Percentiles rank a stretch among this genome's conserved stretches.
Evolutionary conservation across 345 rosid species (phyloP).

Genomic region (Conringia planisiliqua): DNA sequence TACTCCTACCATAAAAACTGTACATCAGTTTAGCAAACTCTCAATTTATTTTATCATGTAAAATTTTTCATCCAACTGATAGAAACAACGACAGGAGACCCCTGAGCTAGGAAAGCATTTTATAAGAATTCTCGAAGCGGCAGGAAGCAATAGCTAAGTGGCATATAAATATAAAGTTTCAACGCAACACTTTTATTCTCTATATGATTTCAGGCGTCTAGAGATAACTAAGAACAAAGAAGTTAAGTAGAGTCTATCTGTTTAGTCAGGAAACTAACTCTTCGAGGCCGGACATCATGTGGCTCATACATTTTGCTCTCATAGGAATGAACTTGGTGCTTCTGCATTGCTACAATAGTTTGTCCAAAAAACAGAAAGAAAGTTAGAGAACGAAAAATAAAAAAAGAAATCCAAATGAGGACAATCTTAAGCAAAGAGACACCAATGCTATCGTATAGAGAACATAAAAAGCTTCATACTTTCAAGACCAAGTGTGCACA

Average conservation of each 20-base stretch:
- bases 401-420: background rate
- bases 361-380: conserved; percentile 1
- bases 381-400: conserved; percentile 1
- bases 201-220: background rate
- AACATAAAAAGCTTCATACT: background rate
- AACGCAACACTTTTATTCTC: background rate
- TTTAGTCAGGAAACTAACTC: conserved; percentile 52
- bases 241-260: conserved; percentile 20
- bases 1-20: background rate
- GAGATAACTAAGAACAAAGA: background rate
- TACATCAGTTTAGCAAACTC: background rate
- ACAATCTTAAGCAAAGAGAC: background rate
- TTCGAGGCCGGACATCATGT: conserved; percentile 51
- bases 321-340: conserved; percentile 46
- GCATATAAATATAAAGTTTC: background rate
- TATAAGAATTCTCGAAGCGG: background rate
- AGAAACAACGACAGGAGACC: background rate
- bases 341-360: conserved; percentile 50
- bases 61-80: background rate
- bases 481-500: background rate
- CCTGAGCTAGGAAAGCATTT: background rate
- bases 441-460: background rate
- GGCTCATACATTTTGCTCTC: conserved; percentile 61
- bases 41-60: background rate
- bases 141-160: background rate